A percentile compares a stretch with the other conserved stretches of the same genome.
Conservation (phyloP, 345 rosid species). For the Pistacia integerrima region DNA sequence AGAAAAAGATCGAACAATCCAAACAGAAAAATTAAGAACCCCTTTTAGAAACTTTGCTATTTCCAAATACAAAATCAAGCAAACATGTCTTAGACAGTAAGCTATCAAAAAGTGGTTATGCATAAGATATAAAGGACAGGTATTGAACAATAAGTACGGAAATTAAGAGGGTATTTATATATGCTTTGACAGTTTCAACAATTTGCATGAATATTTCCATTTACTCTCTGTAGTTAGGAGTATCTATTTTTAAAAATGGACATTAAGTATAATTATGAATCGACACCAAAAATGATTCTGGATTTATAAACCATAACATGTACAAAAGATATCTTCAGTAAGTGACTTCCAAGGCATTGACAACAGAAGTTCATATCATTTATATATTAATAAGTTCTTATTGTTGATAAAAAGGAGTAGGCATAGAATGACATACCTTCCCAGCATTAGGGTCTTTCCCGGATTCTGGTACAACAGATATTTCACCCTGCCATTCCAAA, state of each 20-base stretch:
- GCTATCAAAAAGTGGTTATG: neutral
- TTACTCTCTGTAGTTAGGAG: neutral
- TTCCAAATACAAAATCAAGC: neutral
- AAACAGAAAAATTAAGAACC: neutral
- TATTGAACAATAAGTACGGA: neutral
- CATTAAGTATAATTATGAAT: neutral
- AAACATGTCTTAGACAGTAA: neutral
- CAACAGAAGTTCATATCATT: neutral
- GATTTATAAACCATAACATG: neutral
- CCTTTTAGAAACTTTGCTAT: neutral
- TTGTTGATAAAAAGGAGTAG: slow-evolving; percentile 4
- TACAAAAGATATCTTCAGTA: neutral
- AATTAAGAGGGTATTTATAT: neutral
- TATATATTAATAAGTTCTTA: neutral
- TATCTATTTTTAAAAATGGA: neutral
- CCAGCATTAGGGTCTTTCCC: slow-evolving; percentile 60
- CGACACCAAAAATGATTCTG: neutral
- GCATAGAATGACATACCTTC: slow-evolving; percentile 48
- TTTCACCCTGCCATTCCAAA: slow-evolving; percentile 77
- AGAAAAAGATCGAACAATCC: neutral
- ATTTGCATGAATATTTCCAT: neutral
- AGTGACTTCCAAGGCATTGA: neutral
- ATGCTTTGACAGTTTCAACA: neutral
- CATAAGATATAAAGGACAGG: neutral
- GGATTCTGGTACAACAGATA: slow-evolving; percentile 50